Evolutionary conservation across 208 protist species (phyloP).

Genomic region (Leishmania guyanensis): DNA sequence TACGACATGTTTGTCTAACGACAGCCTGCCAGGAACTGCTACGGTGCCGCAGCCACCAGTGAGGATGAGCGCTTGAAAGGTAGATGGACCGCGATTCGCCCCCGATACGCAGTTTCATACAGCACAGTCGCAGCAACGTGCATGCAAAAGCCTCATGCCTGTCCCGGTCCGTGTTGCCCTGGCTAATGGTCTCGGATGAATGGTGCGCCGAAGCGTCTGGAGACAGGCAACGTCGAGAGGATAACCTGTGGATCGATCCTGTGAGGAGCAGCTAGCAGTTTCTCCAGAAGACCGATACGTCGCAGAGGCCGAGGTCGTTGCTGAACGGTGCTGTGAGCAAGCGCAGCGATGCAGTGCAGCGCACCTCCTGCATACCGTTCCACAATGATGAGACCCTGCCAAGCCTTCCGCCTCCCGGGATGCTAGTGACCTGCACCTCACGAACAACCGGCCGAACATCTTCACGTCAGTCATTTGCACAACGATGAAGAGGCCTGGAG

Average conservation of each 20-base stretch:
- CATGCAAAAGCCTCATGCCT: not conserved
- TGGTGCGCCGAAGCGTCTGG: not conserved
- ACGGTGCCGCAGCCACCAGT: not conserved
- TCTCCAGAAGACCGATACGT: not conserved
- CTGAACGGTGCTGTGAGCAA: not conserved
- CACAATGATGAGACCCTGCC: not conserved
- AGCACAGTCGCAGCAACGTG: not conserved
- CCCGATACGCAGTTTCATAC: not conserved
- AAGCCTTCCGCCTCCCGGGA: not conserved
- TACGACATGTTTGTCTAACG: not conserved
- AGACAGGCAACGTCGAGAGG: not conserved
- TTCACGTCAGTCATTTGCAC: not conserved
- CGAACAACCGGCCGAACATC: not conserved
- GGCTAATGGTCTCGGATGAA: not conserved
- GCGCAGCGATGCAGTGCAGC: conserved; percentile 9
- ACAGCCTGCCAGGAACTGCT: not conserved
- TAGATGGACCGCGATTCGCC: not conserved
- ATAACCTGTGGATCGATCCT: not conserved
- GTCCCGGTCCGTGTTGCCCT: not conserved
- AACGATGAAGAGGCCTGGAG: not conserved
- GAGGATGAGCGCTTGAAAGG: not conserved
- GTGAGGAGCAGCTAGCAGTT: not conserved
- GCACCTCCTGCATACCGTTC: conserved; percentile 1
- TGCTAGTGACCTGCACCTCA: conserved; percentile 12
- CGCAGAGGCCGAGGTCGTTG: conserved; percentile 6